Evolutionary conservation across 305 asterid species (phyloP).

Genomic region (Fraxinus sp.): DNA sequence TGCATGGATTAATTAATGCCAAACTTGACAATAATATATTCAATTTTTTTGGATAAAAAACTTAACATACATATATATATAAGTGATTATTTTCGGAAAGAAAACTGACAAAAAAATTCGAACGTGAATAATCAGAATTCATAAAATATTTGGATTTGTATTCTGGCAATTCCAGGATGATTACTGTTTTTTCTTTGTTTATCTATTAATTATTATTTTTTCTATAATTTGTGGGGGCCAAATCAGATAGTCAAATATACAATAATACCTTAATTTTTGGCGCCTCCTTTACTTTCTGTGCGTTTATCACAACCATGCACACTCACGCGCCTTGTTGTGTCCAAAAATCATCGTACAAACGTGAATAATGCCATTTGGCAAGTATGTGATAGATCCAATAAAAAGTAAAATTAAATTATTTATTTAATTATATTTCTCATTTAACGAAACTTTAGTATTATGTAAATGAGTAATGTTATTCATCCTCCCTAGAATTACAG

Average conservation of each 20-base stretch:
- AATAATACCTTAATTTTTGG: not conserved
- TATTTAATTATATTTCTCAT: too few relatives aligned
- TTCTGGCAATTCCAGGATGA: slow-evolving; percentile 6
- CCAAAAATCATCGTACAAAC: not conserved
- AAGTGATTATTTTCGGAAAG: not conserved
- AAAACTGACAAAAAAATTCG: not conserved
- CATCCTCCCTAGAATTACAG: too few relatives aligned
- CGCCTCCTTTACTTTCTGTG: not conserved
- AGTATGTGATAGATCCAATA: not conserved
- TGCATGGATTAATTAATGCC: slow-evolving; percentile 27
- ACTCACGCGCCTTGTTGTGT: not conserved
- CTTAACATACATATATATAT: not conserved
- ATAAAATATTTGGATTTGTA: not conserved
- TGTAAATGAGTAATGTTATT: too few relatives aligned
- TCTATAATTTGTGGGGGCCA: not conserved
- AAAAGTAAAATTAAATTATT: too few relatives aligned
- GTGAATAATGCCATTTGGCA: not conserved
- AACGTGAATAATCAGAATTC: not conserved
- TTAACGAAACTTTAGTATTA: too few relatives aligned
- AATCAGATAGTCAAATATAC: not conserved
- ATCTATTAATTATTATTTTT: not conserved
- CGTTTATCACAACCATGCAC: not conserved
- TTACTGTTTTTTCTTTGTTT: not conserved
- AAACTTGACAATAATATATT: not conserved
- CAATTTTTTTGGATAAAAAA: not conserved